Conservation (phyloP, 345 rosid species). For the Salix brachista region DNA sequence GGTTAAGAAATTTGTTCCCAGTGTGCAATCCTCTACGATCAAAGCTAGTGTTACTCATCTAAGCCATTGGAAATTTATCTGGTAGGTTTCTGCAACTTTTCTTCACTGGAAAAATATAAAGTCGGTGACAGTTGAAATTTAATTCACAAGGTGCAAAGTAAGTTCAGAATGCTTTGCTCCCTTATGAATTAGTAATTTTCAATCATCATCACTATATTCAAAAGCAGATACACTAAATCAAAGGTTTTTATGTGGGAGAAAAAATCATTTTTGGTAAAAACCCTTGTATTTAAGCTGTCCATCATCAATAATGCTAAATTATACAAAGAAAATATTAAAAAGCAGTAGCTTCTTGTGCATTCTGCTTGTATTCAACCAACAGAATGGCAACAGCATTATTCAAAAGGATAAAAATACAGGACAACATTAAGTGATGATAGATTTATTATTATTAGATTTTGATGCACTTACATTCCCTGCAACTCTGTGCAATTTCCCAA, state of each 20-base stretch:
- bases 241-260: neutral
- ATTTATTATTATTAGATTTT: neutral
- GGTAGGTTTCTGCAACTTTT: neutral
- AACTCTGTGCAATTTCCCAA: constrained; percentile 82
- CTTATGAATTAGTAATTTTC: neutral
- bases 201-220: neutral
- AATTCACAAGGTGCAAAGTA: neutral
- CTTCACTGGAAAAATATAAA: neutral
- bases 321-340: neutral
- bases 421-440: neutral
- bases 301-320: neutral
- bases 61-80: neutral
- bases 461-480: constrained; percentile 60
- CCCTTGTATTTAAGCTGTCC: neutral
- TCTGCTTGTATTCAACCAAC: neutral
- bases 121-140: neutral
- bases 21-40: neutral
- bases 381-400: neutral
- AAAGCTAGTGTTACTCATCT: neutral
- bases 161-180: neutral
- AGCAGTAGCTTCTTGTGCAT: neutral
- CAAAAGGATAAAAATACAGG: neutral
- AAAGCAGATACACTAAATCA: neutral
- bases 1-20: neutral
- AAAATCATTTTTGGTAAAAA: neutral